Evolutionary conservation across 306 rosid genomes (phyloP).

Genomic region (Rosa multiflora): DNA sequence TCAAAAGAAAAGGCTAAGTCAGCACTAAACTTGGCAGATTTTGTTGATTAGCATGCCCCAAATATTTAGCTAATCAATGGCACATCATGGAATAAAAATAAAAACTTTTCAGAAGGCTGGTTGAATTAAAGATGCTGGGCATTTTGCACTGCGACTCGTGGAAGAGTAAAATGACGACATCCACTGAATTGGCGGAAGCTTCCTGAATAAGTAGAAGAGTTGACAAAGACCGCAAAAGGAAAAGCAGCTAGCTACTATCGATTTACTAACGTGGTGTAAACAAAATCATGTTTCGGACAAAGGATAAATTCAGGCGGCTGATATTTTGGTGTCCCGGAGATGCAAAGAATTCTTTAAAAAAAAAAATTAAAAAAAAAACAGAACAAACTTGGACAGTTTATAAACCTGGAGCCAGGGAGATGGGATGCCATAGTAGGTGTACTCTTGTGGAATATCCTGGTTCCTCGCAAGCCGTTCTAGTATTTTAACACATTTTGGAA

Average conservation of each 20-base stretch:
- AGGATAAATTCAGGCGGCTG: neutral
- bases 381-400: slow-evolving; percentile 22
- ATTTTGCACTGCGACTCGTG: neutral
- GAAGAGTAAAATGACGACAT: neutral
- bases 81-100: neutral
- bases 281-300: neutral
- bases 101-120: neutral
- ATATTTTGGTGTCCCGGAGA: slow-evolving; percentile 11
- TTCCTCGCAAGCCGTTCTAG: slow-evolving; percentile 97
- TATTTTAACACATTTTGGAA: slow-evolving; percentile 92
- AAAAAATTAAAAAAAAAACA: neutral
- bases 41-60: neutral
- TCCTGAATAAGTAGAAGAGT: neutral
- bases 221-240: too few species aligned
- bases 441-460: slow-evolving; percentile 97
- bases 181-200: neutral
- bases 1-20: neutral
- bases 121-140: neutral
- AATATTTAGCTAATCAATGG: neutral
- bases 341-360: slow-evolving; percentile 12
- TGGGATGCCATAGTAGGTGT: slow-evolving; percentile 99
- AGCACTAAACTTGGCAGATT: neutral
- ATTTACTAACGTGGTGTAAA: neutral
- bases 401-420: slow-evolving; percentile 99
- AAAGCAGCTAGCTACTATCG: neutral